Base-by-base conservation (phyloP, 371 early-diverging fungal species). In the Chytridium lagenaria region DNA sequence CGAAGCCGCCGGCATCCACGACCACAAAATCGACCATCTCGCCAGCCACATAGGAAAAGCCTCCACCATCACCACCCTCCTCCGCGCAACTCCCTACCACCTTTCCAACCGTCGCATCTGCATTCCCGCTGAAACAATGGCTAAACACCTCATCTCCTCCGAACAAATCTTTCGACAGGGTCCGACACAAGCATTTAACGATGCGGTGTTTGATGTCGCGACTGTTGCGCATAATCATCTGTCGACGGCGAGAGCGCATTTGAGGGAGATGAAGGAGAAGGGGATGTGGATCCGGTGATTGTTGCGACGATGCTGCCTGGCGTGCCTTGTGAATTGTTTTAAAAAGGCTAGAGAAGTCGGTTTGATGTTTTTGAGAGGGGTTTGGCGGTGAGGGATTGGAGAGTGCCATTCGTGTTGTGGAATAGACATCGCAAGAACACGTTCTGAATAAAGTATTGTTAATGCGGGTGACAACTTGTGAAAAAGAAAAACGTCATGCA, bases 31-130 rank as follows among this genome's bases (percentile, higher is more conserved):
- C 0, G 97, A 97, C 81, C 96, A 96, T 82, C 92, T 91, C 0
- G 93, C 94, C 1, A 91, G 93, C 66, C 95, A 96, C 76, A 84
- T 95, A 51, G 97, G 96, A 34, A 93, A 96, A 72, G 92, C 96
- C 59, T 86, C 89, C 65, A 94, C 94, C 7, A 92, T 96, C 22
- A 76, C 90, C 1, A 91, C 91, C 19, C 85, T 92, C 74, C 75
- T 94, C 38, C 81, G 93, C 26, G 90, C 90, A 0, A 81, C 91
- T 23, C 91, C 92, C 15, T 89, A 88, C 69, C 89, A 92, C 80
- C 82, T 91, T 51, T 83, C 85, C 36, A 86, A 90, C 59, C 85
- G 90, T 49, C 79, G 87, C 28, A 77, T 92, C 66, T 82, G 89
- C 40, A 57, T 57, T 23, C 57, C 57, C 26, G 16, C 15, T 23